Conservation (phyloP, 2,329 filamentous ascomycete species). For the Teratosphaeria gauchensis region DNA sequence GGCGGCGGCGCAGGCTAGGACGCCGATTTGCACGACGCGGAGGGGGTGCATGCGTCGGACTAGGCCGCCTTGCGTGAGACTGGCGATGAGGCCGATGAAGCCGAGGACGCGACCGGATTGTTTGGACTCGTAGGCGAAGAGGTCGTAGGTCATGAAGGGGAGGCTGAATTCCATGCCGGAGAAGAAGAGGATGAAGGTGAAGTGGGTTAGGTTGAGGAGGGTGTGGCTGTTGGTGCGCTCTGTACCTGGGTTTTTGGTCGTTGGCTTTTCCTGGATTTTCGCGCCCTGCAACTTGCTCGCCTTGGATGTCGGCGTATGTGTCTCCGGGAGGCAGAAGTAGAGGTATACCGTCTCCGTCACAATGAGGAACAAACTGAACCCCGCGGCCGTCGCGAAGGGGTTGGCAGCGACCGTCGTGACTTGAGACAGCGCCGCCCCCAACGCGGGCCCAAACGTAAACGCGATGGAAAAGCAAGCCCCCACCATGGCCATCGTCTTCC, state of each 20-base stretch:
- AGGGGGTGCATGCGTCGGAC: conserved; percentile 77
- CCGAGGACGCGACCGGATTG: conserved; percentile 80
- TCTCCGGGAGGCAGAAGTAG: conserved; percentile 78
- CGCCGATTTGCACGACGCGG: conserved; percentile 67
- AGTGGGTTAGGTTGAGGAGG: conserved; percentile 75
- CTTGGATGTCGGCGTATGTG: conserved; percentile 42
- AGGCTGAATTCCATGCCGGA: conserved; percentile 97
- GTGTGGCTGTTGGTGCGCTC: conserved; percentile 69
- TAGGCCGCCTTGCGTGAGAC: conserved; percentile 85
- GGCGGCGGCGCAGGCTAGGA: conserved; percentile 64
- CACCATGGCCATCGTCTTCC: conserved; percentile 90
- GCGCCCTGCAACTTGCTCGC: conserved; percentile 1
- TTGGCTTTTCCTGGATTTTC: conserved; percentile 18
- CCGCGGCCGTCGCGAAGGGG: conserved; percentile 86
- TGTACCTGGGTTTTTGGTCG: conserved; percentile 7
- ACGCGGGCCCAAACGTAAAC: conserved; percentile 89
- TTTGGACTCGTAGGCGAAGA: conserved; percentile 72
- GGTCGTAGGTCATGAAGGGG: conserved; percentile 92
- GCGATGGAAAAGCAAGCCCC: conserved; percentile 95
- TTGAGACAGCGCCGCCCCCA: conserved; percentile 76
- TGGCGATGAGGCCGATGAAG: conserved; percentile 83
- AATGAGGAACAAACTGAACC: conserved; percentile 76
- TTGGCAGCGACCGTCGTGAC: conserved; percentile 73
- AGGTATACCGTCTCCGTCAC: conserved; percentile 81
- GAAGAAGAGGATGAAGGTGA: conserved; percentile 90